Evolutionary conservation across 805 yeast species (phyloP).

Genomic region (Candida chauliodis): DNA sequence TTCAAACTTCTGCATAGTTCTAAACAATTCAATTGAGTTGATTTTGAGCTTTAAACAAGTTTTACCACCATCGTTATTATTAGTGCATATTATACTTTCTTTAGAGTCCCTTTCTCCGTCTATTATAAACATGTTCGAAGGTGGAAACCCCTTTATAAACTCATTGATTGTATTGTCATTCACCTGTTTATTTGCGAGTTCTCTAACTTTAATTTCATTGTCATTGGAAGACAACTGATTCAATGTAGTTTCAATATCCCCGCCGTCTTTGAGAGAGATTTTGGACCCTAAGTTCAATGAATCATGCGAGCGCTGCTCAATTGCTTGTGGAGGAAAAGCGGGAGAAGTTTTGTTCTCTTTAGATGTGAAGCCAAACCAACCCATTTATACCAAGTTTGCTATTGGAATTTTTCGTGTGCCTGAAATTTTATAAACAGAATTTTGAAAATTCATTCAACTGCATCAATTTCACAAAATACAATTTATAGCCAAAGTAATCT

Average conservation of each 20-base stretch:
- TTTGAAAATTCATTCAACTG: constrained; percentile 24
- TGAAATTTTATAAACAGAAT: constrained; percentile 19
- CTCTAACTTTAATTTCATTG: constrained; percentile 14
- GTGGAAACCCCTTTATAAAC: constrained; percentile 26
- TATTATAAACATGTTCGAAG: constrained; percentile 34
- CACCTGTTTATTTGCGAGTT: constrained; percentile 10
- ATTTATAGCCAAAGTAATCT: constrained; percentile 19
- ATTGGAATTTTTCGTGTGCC: not conserved
- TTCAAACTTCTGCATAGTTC: constrained; percentile 46
- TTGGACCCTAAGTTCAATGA: constrained; percentile 17
- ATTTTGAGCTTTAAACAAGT: constrained; percentile 43
- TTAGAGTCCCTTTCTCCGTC: constrained; percentile 38
- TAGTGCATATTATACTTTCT: constrained; percentile 46
- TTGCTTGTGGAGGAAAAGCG: constrained; percentile 3
- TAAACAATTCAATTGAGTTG: constrained; percentile 42
- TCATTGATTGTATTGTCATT: constrained; percentile 21
- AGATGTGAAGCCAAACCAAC: constrained; percentile 15
- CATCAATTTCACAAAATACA: constrained; percentile 24
- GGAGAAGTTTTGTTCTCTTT: not conserved
- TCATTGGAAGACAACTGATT: not conserved
- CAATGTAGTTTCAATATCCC: constrained; percentile 5
- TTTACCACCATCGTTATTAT: constrained; percentile 39
- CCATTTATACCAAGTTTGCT: constrained; percentile 9
- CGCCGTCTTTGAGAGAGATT: not conserved
- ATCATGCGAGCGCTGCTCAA: constrained; percentile 27